Base-by-base conservation (phyloP, 2,329 filamentous ascomycete genomes). In the Claviceps maximensis region DNA sequence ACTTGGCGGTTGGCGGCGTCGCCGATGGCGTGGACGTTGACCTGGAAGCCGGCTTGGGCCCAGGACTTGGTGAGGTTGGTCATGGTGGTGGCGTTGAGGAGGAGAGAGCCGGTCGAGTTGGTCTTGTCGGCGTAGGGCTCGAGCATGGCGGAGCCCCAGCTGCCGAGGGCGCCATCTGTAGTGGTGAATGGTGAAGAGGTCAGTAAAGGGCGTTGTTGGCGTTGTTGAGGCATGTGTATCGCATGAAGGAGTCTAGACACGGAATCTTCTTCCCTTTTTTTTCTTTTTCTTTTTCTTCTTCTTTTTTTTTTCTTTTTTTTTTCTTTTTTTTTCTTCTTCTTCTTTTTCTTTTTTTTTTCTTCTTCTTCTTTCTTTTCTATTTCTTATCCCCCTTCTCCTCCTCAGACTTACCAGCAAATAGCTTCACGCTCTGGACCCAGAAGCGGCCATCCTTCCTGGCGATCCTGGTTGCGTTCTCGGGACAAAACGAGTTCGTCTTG, bases 11-110 rank as follows among this genome's bases (percentile, higher is more conserved):
- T 86, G 17, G 84, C 84, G 4, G 79, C 71, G 63, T 87, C 84
- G 9, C 84, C 84, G 54, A 87, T 87, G 48, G 83, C 83, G 63
- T 87, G 84, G 55, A 87, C 83, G 61, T 84, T 84, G 53, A 87
- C 82, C 62, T 87, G 83, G 59, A 75, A 86, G 13, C 79, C 80
- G 38, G 71, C 73, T 2, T 66, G 66, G 17, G 81, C 76, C 83
- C 83, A 87, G 29, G 75, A 65, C 12, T 66, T 68, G 2, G 82
- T 71, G 10, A 84, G 67, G 6, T 69, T 62, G 0, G 72, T 74
- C 51, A 87, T 69, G 3, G 75, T 73, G 0, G 76, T 77, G n/a
- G 77, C 75, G 61, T 84, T 83, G 52, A 86, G 78, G 33, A 87
- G 74, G 49, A 87, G 77, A 0, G 81, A 84, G 13, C 84, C 84